phyloP scores from a whole-genome alignment of 345 rosid genomes.

The Atalantia buxifolia region DNA sequence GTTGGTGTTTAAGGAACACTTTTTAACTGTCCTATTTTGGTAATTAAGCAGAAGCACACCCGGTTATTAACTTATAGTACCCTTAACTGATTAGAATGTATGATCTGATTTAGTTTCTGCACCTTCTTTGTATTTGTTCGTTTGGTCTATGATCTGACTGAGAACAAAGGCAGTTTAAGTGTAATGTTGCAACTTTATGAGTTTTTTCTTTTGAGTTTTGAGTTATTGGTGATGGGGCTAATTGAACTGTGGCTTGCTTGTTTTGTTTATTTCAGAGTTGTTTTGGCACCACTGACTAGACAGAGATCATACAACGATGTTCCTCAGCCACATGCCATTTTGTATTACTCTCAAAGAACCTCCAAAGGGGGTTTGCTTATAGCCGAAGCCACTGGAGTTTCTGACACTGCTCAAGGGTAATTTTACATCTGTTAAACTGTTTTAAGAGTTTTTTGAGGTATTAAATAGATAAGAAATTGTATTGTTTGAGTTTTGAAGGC shows the following conservation, averaged over 20 bases:
- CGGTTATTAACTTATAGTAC: too few relatives aligned
- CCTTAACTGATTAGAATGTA: neutral
- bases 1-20: too few relatives aligned
- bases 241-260: neutral
- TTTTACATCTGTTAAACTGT: neutral
- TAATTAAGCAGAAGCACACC: too few relatives aligned
- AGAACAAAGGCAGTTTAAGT: neutral
- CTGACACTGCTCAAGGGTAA: neutral
- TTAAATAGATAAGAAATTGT: neutral
- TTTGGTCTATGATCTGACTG: neutral
- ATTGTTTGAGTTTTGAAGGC: neutral
- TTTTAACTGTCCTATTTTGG: too few relatives aligned
- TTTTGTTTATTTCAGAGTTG: constrained; percentile 33
- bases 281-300: constrained; percentile 62
- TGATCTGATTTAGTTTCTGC: neutral
- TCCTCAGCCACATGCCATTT: constrained; percentile 67
- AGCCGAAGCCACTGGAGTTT: constrained; percentile 34
- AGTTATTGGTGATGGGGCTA: neutral
- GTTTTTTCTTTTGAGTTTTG: neutral
- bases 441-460: neutral
- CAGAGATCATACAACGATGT: constrained; percentile 49
- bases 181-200: neutral
- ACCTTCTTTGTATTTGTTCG: neutral
- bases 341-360: constrained; percentile 69
- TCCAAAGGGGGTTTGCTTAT: constrained; percentile 57